Conservation (phyloP, 2,329 filamentous ascomycete genomes). For the Calcarisporium arbuscula region DNA sequence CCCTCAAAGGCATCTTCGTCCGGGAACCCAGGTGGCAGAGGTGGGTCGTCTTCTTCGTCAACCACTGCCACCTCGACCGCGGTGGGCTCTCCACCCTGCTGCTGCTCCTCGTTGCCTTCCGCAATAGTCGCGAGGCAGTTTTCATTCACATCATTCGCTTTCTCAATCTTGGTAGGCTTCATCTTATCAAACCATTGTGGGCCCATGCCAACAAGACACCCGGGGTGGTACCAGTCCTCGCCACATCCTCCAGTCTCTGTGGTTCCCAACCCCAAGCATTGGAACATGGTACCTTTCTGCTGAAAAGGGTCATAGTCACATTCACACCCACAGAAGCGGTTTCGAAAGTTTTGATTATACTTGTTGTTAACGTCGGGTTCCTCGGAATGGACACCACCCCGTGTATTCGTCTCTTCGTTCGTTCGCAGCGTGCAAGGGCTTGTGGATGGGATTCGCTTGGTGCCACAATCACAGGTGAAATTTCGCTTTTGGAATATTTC, state of each 20-base stretch:
- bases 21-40: slow-evolving; percentile 80
- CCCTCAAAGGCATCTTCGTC: slow-evolving; percentile 82
- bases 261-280: slow-evolving; percentile 81
- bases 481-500: slow-evolving; percentile 95
- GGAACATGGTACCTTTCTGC: slow-evolving; percentile 97
- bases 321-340: slow-evolving; percentile 84
- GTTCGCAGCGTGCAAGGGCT: slow-evolving; percentile 71
- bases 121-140: slow-evolving; percentile 40
- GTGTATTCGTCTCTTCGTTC: slow-evolving; percentile 65
- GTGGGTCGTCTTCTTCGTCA: slow-evolving; percentile 53
- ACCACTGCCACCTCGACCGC: slow-evolving; percentile 23
- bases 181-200: slow-evolving; percentile 62
- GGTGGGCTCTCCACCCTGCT: slow-evolving; percentile 12
- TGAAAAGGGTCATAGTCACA: slow-evolving; percentile 82
- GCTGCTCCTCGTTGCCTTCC: slow-evolving; percentile 37
- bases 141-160: slow-evolving; percentile 11
- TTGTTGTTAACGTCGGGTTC: slow-evolving; percentile 66
- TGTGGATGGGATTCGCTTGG: slow-evolving; percentile 64
- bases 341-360: slow-evolving; percentile 95
- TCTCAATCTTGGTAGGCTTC: slow-evolving; percentile 28
- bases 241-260: slow-evolving; percentile 82
- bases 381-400: slow-evolving; percentile 72
- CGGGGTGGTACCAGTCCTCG: slow-evolving; percentile 97
- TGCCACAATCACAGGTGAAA: slow-evolving; percentile 95
- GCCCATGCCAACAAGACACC: slow-evolving; percentile 77